phyloP scores from a whole-genome alignment of 257 asterid genomes.

The Leonotis leonurus region DNA sequence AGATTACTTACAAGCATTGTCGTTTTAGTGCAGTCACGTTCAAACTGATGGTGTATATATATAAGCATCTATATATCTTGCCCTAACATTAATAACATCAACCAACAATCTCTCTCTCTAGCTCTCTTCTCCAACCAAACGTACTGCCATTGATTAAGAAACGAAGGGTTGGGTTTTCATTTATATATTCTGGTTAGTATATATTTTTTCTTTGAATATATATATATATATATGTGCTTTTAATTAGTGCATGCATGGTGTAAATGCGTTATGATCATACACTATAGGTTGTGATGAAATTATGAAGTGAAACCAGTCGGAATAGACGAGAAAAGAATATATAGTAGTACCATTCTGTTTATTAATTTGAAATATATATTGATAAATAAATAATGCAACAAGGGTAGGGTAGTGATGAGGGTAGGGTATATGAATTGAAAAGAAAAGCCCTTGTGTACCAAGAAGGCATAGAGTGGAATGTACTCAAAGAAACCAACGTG shows the following conservation, averaged over 20 bases:
- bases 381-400: constrained; percentile 22
- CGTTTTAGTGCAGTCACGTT: constrained; percentile 3
- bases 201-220: neutral
- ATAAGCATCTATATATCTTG: no score
- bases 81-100: constrained; percentile 13
- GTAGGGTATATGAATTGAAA: no score
- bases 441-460: constrained; percentile 46
- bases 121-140: constrained; percentile 4
- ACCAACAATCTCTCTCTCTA: neutral
- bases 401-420: no score
- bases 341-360: neutral
- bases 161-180: neutral
- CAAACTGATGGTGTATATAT: neutral
- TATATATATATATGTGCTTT: neutral
- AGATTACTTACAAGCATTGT: constrained; percentile 20
- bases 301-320: no score
- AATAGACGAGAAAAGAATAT: no score
- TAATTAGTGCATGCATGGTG: neutral
- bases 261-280: neutral
- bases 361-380: no score
- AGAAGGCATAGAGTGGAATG: constrained; percentile 60
- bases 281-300: no score
- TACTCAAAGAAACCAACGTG: constrained; percentile 75
- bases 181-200: neutral
- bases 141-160: neutral